Evolutionary conservation across 768 basidiomycete species (phyloP), one percentile per base, ranked within the genome.

Genomic region (Boletus huronensis): DNA sequence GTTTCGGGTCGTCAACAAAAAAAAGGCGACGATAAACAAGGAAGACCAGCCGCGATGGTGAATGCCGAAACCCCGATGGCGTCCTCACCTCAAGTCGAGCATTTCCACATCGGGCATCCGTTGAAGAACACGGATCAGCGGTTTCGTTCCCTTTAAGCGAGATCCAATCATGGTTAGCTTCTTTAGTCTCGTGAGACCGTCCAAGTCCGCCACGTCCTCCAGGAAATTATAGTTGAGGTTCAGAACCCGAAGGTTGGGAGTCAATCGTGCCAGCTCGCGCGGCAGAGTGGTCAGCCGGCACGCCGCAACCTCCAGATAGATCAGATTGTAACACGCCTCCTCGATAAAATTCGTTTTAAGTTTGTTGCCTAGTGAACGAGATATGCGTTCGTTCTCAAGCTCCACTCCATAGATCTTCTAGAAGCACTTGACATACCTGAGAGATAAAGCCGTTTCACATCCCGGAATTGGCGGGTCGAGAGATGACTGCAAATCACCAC

Each of bases 191-290:
- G 72, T 76, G 57, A 98, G 77, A 13, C 90, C 92, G 48, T 80
- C 79, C 53, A 99, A 75, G 47, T 76, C 72, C 58, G 79, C 71
- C 50, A 82, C 73, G 72, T 90, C 85, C 62, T 93, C 84, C 69
- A 98, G 68, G 71, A 95, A 98, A 71, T 98, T 98, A 78, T 97
- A 96, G 78, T 98, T 96, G 60, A 98, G 82, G 77, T 98, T 98
- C 72, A 98, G 75, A 55, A 86, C 86, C 51, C 93, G 85, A 64
- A 98, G 73, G 71, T 95, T 97, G 31, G 97, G 96, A 45, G 85
- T 75, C 52, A 89, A 72, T 43, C 66, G 66, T 50, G 80, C 79
- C 61, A 97, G 75, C 39, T 82, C 79, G 60, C 70, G 64, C n/a
- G 95, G 95, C 46, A 97, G 82, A 50, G 62, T 63, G 34, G 83